Base-by-base conservation (phyloP, 768 basidiomycete genomes). In the Lactarius trivialis region DNA sequence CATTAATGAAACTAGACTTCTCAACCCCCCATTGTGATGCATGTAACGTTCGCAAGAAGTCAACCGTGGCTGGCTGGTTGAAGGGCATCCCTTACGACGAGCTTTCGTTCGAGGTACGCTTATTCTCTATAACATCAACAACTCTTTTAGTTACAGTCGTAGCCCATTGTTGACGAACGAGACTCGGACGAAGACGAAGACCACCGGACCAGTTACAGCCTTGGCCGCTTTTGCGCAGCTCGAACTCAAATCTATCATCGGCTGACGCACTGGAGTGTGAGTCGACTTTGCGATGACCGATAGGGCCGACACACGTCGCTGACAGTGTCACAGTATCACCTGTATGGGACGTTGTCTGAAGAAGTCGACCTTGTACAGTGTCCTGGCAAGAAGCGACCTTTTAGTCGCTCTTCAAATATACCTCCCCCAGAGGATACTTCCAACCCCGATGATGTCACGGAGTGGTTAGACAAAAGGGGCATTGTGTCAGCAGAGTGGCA, bases 261-360 rank as follows among this genome's bases (percentile, higher is more conserved):
- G 57, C 85, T 92, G 68, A 81, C 79, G 21, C 91, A 93, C 68
- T 93, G 91, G 91, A 90, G 91, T 83, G 91, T 91, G 64, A 60
- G 79, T 73, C 24, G 41, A 36, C 9, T 14, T 36, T 3, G 4
- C 43, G 11, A 24, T 48, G 45, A 12, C 45, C 2, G 24, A 21
- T 53, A 28, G 21, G 8, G 36, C 6, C 34, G n/a, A 43, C 19
- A 3, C n/a, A 26, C 14, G 24, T 19, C 15, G 21, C 19, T 41
- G 19, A 52, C 37, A 7, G 17, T 37, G 12, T 34, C 37, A 19
- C 58, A 93, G 91, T 79, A 88, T 71, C 71, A 78, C 5, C 77
- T 93, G 32, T 93, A 88, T 74, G 76, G 79, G 56, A 68, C 73
- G 30, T 79, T 93, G 15, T 72, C 73, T 34, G 72, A 74, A 30